phyloP scores from a whole-genome alignment of 768 basidiomycete genomes.

The Mycena rosella region DNA sequence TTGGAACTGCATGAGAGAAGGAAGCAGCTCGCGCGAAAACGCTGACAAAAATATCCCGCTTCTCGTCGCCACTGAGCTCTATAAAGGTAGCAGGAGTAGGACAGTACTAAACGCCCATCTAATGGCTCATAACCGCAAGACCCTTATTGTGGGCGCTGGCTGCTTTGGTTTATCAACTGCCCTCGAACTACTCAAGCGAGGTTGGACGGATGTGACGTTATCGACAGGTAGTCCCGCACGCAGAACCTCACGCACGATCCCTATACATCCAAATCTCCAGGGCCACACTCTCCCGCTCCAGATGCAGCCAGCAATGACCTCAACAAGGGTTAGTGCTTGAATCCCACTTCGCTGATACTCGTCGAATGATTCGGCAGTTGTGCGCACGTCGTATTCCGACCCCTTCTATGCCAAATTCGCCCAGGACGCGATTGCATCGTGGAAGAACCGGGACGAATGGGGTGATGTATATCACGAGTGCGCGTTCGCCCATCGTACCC shows the following conservation, averaged over 20 bases:
- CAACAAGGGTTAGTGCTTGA: conserved; percentile 59
- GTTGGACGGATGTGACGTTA: conserved; percentile 79
- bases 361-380: too few species aligned
- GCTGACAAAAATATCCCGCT: too few species aligned
- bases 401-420: conserved; percentile 77
- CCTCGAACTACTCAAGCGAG: conserved; percentile 76
- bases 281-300: conserved; percentile 79
- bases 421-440: conserved; percentile 79
- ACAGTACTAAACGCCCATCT: too few species aligned
- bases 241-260: too few species aligned
- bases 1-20: too few species aligned
- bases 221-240: conserved; percentile 66
- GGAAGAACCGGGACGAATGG: conserved; percentile 79
- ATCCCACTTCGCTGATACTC: too few species aligned
- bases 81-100: too few species aligned
- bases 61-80: too few species aligned
- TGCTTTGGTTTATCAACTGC: conserved; percentile 92
- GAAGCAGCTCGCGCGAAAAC: too few species aligned
- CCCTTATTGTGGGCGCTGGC: conserved; percentile 85
- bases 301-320: conserved; percentile 81
- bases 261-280: not conserved
- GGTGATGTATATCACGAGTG: conserved; percentile 87
- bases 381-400: conserved; percentile 81
- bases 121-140: conserved; percentile 47
- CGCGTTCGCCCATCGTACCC: conserved; percentile 47